Evolutionary conservation across 306 rosid genomes (phyloP).

Genomic region (Cucumis melo): DNA sequence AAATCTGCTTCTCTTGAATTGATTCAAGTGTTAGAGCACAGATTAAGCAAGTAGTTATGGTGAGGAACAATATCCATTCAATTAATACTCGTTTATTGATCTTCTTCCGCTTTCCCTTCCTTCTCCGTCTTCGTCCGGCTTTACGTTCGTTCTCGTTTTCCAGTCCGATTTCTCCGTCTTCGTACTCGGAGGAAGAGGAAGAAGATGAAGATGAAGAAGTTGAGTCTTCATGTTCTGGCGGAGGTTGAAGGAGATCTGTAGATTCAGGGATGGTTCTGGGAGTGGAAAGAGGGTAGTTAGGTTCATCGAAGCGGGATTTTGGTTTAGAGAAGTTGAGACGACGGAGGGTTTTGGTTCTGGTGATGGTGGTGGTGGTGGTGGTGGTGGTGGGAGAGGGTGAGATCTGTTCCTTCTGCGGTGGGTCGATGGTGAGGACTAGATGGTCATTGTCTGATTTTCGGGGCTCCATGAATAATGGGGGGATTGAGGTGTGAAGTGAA

Average conservation of each 20-base stretch:
- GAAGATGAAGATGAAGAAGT: slow-evolving; percentile 5
- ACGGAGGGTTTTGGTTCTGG: slow-evolving; percentile 12
- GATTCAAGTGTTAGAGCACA: slow-evolving; percentile 18
- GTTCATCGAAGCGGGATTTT: slow-evolving; percentile 33
- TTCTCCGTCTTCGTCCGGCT: slow-evolving; percentile 5
- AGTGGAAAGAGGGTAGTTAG: not conserved
- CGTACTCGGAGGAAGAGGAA: slow-evolving; percentile 10
- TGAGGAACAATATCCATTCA: slow-evolving; percentile 29
- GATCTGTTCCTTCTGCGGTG: slow-evolving; percentile 3
- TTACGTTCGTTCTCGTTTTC: not conserved
- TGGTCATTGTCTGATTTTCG: slow-evolving; percentile 8
- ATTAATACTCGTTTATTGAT: slow-evolving; percentile 25
- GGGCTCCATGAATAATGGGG: not conserved
- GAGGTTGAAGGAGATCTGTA: slow-evolving; percentile 1
- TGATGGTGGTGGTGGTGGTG: too few relatives aligned
- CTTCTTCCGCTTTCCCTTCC: slow-evolving; percentile 13
- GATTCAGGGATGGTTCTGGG: slow-evolving; percentile 19
- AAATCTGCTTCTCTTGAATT: slow-evolving; percentile 8
- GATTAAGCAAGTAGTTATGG: slow-evolving; percentile 24
- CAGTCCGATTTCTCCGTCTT: slow-evolving; percentile 16
- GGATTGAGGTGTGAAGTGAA: not conserved
- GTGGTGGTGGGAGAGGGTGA: not conserved
- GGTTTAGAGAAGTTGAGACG: slow-evolving; percentile 32
- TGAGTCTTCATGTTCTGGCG: not conserved
- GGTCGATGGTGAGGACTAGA: slow-evolving; percentile 21